Evolutionary conservation across 148 eudicot species (phyloP).

Genomic region (Suaeda aralocaspica): DNA sequence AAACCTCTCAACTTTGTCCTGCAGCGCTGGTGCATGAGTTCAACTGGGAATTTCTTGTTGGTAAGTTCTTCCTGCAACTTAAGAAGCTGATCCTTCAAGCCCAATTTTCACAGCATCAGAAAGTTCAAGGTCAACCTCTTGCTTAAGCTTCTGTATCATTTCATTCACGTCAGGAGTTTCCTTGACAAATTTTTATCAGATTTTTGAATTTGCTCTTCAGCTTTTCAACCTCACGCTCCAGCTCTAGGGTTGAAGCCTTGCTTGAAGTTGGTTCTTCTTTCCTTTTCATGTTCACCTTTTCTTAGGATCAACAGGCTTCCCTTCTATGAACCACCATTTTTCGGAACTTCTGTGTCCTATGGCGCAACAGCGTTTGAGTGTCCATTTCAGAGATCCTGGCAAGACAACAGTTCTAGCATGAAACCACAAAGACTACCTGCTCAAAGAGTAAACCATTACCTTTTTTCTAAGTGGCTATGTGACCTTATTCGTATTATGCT

Average conservation of each 20-base stretch:
- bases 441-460: neutral
- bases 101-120: conserved; percentile 63
- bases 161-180: conserved; percentile 45
- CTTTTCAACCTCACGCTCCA: conserved; percentile 65
- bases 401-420: conserved; percentile 15
- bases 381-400: conserved; percentile 84
- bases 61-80: conserved; percentile 57
- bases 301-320: conserved; percentile 53
- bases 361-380: conserved; percentile 53
- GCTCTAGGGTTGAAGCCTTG: conserved; percentile 43
- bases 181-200: conserved; percentile 43
- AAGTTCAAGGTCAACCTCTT: conserved; percentile 61
- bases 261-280: conserved; percentile 52
- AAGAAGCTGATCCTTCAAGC: conserved; percentile 46
- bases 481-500: no score
- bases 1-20: conserved; percentile 53
- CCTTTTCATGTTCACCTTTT: conserved; percentile 62
- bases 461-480: neutral
- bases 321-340: conserved; percentile 74
- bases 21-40: conserved; percentile 38
- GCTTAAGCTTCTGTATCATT: conserved; percentile 52
- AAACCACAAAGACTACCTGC: neutral
- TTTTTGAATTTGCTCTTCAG: conserved; percentile 57
- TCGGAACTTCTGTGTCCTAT: conserved; percentile 65
- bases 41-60: conserved; percentile 56